Conservation (phyloP, 1,139 yeast genomes). For the Taphrina populina region DNA sequence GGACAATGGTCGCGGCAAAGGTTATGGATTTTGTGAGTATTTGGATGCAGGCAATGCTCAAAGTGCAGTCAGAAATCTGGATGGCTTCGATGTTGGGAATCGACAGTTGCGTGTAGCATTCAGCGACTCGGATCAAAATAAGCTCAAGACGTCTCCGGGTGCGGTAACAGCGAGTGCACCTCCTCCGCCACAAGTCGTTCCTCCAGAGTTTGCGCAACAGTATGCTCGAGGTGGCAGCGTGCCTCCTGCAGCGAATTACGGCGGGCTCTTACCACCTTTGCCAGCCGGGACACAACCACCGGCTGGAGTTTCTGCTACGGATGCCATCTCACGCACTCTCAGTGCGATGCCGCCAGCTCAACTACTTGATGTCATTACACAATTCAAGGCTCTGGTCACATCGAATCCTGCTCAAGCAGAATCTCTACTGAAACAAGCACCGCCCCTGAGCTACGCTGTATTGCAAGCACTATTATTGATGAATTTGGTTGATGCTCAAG, state of each 20-base stretch:
- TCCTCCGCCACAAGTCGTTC: constrained; percentile 41
- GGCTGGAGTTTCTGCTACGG: constrained; percentile 57
- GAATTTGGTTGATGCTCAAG: constrained; percentile 58
- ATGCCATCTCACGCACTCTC: constrained; percentile 60
- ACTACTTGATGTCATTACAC: constrained; percentile 57
- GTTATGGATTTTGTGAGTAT: constrained; percentile 80
- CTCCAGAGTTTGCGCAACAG: constrained; percentile 24
- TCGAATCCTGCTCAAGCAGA: constrained; percentile 65
- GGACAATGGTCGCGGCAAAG: constrained; percentile 85
- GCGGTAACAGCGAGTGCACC: constrained; percentile 45
- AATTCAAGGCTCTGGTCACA: constrained; percentile 63
- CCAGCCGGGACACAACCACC: constrained; percentile 41
- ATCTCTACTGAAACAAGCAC: constrained; percentile 64
- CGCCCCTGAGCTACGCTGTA: constrained; percentile 76
- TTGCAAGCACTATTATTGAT: constrained; percentile 70
- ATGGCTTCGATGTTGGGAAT: constrained; percentile 73
- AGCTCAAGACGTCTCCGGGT: constrained; percentile 42
- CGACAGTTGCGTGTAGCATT: constrained; percentile 70
- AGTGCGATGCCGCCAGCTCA: constrained; percentile 59
- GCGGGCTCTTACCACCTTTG: constrained; percentile 34
- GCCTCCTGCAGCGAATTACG: constrained; percentile 24
- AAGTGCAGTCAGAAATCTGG: constrained; percentile 84
- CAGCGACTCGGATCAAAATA: constrained; percentile 43
- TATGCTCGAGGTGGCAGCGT: constrained; percentile 21
- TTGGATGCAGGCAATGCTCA: constrained; percentile 69